Evolutionary conservation across 1,284 basidiomycete species (phyloP).

Genomic region (Grifola frondosa): DNA sequence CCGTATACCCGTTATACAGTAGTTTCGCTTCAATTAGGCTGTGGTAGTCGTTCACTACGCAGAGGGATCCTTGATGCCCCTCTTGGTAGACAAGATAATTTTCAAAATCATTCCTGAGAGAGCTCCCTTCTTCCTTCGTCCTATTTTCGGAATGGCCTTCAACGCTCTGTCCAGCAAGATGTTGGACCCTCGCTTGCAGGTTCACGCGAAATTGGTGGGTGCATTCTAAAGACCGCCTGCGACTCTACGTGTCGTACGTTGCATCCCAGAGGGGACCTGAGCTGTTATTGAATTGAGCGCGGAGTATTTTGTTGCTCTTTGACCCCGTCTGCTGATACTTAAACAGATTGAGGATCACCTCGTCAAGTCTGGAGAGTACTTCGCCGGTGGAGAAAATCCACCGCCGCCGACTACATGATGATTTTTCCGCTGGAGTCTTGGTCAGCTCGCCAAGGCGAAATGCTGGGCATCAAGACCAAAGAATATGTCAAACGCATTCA

Average conservation of each 20-base stretch:
- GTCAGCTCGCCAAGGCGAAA: conserved; percentile 9
- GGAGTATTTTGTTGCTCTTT: background rate
- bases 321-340: background rate
- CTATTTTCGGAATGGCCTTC: conserved; percentile 28
- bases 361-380: conserved; percentile 30
- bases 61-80: conserved; percentile 42
- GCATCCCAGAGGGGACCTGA: background rate
- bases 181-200: conserved; percentile 26
- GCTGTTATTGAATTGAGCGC: background rate
- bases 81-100: conserved; percentile 33
- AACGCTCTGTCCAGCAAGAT: conserved; percentile 16
- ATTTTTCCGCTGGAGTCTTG: conserved; percentile 34
- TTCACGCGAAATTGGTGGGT: conserved; percentile 26
- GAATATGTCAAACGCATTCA: conserved; percentile 33
- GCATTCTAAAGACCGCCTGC: background rate
- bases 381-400: conserved; percentile 41
- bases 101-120: conserved; percentile 29
- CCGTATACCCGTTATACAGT: conserved; percentile 1
- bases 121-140: conserved; percentile 34
- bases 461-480: conserved; percentile 27
- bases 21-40: too few species aligned
- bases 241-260: too few species aligned
- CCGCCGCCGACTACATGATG: conserved; percentile 41
- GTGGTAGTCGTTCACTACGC: conserved; percentile 38
- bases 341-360: conserved; percentile 28